Percentiles rank a stretch among this genome's conserved stretches.
phyloP scores from a whole-genome alignment of 805 yeast genomes.

The Zygoascus flipseniorum region DNA sequence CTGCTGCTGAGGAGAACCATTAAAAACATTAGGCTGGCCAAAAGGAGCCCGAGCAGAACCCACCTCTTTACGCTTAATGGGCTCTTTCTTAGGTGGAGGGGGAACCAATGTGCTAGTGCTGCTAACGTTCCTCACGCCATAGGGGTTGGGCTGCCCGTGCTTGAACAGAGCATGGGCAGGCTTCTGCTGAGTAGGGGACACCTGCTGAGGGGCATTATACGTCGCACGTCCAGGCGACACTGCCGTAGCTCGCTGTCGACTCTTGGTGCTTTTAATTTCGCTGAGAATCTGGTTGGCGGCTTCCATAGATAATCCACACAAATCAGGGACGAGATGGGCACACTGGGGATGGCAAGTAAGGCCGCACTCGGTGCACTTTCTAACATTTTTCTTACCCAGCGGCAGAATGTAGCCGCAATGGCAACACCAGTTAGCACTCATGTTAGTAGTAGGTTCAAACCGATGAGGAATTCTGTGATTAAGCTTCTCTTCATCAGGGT shows the following conservation, averaged over 20 bases:
- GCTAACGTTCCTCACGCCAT: constrained; percentile 2
- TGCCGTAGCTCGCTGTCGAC: constrained; percentile 22
- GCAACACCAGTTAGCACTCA: constrained; percentile 98
- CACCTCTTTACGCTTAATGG: constrained; percentile 22
- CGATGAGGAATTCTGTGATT: constrained; percentile 97
- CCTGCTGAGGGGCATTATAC: constrained; percentile 8
- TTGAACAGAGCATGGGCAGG: neutral
- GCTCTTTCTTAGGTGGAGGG: constrained; percentile 19
- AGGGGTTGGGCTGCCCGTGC: neutral
- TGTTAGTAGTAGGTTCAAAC: constrained; percentile 83
- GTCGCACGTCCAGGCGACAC: constrained; percentile 2
- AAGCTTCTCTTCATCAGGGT: constrained; percentile 68
- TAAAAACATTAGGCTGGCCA: neutral
- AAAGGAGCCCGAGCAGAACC: constrained; percentile 15
- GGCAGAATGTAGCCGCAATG: constrained; percentile 97
- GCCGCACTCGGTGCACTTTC: constrained; percentile 86
- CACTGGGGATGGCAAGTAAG: constrained; percentile 91
- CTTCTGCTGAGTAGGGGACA: constrained; percentile 1
- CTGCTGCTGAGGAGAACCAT: constrained; percentile 1
- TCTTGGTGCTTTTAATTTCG: constrained; percentile 71
- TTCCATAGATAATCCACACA: constrained; percentile 98
- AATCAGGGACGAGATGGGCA: constrained; percentile 92
- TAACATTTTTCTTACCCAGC: constrained; percentile 85
- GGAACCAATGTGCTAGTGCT: constrained; percentile 6
- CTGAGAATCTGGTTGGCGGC: constrained; percentile 83